Conservation (phyloP, 441 rosid species). For the Syzygium malaccense region DNA sequence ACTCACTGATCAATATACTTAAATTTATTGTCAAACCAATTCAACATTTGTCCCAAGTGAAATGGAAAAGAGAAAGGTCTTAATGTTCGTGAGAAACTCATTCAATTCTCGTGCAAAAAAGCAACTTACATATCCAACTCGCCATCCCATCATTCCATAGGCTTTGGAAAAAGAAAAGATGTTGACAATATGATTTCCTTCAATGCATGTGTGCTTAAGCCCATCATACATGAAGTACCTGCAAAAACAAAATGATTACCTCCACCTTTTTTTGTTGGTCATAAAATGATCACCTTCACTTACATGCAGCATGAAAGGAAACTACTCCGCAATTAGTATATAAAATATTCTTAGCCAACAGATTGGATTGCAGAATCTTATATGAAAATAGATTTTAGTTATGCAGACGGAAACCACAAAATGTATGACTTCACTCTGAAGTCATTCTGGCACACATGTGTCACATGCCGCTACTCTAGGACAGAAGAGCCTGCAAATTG, state of each 20-base stretch:
- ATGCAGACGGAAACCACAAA: neutral
- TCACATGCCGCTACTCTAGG: neutral
- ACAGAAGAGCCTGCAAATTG: neutral
- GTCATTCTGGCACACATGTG: neutral
- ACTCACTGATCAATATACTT: neutral
- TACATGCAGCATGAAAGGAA: neutral
- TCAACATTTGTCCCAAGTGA: neutral
- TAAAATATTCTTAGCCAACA: neutral
- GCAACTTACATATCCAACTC: constrained; percentile 93
- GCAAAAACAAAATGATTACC: constrained; percentile 8
- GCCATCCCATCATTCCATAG: constrained; percentile 99
- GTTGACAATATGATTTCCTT: constrained; percentile 89
- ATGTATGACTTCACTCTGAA: neutral
- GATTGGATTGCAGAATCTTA: neutral
- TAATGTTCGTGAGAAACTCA: neutral
- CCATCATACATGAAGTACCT: constrained; percentile 99
- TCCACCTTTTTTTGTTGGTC: neutral
- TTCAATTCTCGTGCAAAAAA: neutral
- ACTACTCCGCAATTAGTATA: neutral
- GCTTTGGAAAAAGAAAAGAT: constrained; percentile 98
- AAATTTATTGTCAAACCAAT: neutral
- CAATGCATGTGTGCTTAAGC: constrained; percentile 73
- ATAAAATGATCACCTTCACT: neutral
- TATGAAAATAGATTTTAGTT: neutral
- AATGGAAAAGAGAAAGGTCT: neutral